Evolutionary conservation across 1,139 yeast genomes (phyloP).

Genomic region (Pichia sp.): DNA sequence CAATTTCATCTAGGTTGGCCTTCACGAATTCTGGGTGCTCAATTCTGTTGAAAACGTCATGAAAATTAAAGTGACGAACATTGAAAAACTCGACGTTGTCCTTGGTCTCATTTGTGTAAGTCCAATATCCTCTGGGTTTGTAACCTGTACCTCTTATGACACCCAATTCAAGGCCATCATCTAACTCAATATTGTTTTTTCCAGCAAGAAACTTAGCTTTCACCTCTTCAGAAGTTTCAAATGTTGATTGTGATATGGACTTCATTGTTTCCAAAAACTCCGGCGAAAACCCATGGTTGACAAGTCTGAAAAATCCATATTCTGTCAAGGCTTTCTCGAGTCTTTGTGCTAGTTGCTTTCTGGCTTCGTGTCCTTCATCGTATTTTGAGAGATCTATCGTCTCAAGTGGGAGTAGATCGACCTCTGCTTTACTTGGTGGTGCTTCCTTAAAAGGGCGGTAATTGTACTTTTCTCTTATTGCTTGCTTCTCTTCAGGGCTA

Average conservation of each 20-base stretch:
- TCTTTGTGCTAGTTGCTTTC: conserved; percentile 29
- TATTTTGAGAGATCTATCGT: conserved; percentile 32
- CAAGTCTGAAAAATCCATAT: conserved; percentile 39
- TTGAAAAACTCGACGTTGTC: conserved; percentile 39
- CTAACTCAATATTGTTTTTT: conserved; percentile 24
- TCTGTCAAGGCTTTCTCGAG: conserved; percentile 35
- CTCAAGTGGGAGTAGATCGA: conserved; percentile 32
- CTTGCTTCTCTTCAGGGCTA: conserved; percentile 3
- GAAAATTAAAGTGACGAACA: conserved; percentile 31
- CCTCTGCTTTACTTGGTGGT: conserved; percentile 21
- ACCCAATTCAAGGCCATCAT: conserved; percentile 28
- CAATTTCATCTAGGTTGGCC: conserved; percentile 32
- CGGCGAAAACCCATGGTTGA: conserved; percentile 31
- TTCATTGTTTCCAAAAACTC: conserved; percentile 22
- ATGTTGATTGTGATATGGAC: conserved; percentile 30
- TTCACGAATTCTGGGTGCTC: conserved; percentile 35
- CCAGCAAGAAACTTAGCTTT: conserved; percentile 37
- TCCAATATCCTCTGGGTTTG: conserved; percentile 42
- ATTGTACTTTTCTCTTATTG: conserved; percentile 12
- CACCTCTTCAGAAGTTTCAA: conserved; percentile 36
- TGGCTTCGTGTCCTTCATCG: conserved; percentile 28
- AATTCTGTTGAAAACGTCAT: conserved; percentile 22
- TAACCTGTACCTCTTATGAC: conserved; percentile 42
- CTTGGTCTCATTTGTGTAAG: conserved; percentile 34
- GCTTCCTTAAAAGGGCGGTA: conserved; percentile 16